Evolutionary conservation across 352 stramenopile genomes (phyloP), one percentile per base, ranked within the genome.

Genomic region (Phytopythium vexans): DNA sequence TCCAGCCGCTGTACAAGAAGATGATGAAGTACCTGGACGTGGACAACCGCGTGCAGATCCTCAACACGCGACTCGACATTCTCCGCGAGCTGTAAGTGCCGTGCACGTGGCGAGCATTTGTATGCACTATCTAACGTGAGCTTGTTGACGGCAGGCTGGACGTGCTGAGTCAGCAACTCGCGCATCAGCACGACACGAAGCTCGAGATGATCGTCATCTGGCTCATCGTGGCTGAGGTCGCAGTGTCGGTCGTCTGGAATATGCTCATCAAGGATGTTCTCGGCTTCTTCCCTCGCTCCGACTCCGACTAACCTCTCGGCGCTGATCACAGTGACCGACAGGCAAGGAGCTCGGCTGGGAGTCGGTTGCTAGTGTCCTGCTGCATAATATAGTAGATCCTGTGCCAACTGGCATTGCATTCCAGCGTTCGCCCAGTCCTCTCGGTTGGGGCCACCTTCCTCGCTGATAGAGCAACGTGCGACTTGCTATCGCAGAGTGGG

Each of bases 151-250:
- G n/a, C 48, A 92, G 83, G 34, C 68, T 98, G 14, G 88, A 97
- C 44, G 88, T 98, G 43, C 63, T 98, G 47, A 93, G 77, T 57
- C 89, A 94, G 41, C 92, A 98, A 57, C 71, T 96, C n/a, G 78
- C 90, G 44, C 85, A 93, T 42, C 74, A 91, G 52, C 90, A 97
- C 66, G 79, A 87, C 52, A 92, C 77, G 8, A 90, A 94, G 54
- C 77, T 97, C 42, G 91, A 97, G 67, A 96, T 87, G 88, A 97
- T 97, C 62, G 85, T 97, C 38, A 97, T 97, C 52, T 97, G 88
- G 86, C 72, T 97, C 32, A 97, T 97, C 55, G 77, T 97, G 32
- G 80, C 84, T 1, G 89, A 97, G 63, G 85, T 97, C 15, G 85
- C 88, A 12, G 78, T 97, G 27, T 76, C 94, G 68, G 64, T 94